phyloP scores from a whole-genome alignment of 805 yeast genomes.

The Cyberlindnera mrakii region DNA sequence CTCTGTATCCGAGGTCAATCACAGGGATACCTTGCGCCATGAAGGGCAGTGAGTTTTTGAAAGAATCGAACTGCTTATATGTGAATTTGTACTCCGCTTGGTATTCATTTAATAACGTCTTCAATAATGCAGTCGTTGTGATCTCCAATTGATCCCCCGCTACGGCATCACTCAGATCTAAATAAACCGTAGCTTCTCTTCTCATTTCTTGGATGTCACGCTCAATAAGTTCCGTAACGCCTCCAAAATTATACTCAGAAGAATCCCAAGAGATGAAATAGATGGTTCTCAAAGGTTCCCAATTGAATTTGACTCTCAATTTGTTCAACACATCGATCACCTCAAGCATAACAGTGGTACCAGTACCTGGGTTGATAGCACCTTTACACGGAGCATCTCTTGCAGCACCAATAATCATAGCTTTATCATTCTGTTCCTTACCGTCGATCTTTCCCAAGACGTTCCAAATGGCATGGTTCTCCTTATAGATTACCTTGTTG shows the following conservation, averaged over 20 bases:
- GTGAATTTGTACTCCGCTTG: slow-evolving; percentile 51
- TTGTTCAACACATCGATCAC: slow-evolving; percentile 61
- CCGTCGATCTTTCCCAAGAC: slow-evolving; percentile 75
- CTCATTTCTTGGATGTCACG: slow-evolving; percentile 44
- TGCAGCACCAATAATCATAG: slow-evolving; percentile 74
- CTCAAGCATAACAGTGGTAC: slow-evolving; percentile 68
- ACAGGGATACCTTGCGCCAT: slow-evolving; percentile 62
- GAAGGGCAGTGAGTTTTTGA: slow-evolving; percentile 68
- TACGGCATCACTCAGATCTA: slow-evolving; percentile 68
- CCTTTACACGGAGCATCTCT: slow-evolving; percentile 77
- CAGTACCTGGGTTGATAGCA: slow-evolving; percentile 65
- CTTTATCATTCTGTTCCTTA: slow-evolving; percentile 68
- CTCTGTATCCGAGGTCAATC: slow-evolving; percentile 47
- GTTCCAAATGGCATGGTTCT: slow-evolving; percentile 69
- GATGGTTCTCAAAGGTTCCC: slow-evolving; percentile 81
- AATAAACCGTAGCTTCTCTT: slow-evolving; percentile 59
- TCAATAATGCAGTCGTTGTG: slow-evolving; percentile 26
- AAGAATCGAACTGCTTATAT: slow-evolving; percentile 27
- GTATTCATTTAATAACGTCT: slow-evolving; percentile 17
- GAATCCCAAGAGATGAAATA: slow-evolving; percentile 85
- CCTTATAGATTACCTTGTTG: slow-evolving; percentile 18
- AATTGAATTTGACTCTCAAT: slow-evolving; percentile 55
- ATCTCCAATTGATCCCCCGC: slow-evolving; percentile 47
- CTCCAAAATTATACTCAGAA: slow-evolving; percentile 72
- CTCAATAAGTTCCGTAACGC: slow-evolving; percentile 75